Percentiles rank a stretch among this genome's conserved stretches.
Conservation (phyloP, 768 basidiomycete genomes). For the Leccinum uliginosum region DNA sequence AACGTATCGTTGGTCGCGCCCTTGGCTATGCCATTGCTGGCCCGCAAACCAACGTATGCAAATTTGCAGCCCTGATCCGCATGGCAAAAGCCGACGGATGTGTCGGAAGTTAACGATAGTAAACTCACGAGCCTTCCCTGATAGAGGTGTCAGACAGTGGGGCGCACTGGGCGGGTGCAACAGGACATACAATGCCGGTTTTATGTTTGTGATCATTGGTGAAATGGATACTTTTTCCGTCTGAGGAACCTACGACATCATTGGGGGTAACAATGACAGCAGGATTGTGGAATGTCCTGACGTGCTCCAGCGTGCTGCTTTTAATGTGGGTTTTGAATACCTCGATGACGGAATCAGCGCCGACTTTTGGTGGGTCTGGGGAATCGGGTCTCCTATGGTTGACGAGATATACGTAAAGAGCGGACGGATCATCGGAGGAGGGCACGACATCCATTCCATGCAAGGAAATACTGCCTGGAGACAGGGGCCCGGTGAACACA, state of each 20-base stretch:
- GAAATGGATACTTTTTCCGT: conserved; percentile 63
- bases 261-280: conserved; percentile 58
- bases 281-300: conserved; percentile 54
- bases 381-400: conserved; percentile 59
- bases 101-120: conserved; percentile 32
- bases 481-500: conserved; percentile 35
- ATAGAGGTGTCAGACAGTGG: not conserved
- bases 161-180: not conserved
- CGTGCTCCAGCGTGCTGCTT: conserved; percentile 41
- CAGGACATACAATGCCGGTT: conserved; percentile 45
- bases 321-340: conserved; percentile 56
- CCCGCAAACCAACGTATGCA: conserved; percentile 46
- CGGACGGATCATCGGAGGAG: conserved; percentile 41
- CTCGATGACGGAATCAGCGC: conserved; percentile 72
- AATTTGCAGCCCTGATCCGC: conserved; percentile 55
- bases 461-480: conserved; percentile 42
- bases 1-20: conserved; percentile 52
- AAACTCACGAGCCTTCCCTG: conserved; percentile 23
- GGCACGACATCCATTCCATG: conserved; percentile 71
- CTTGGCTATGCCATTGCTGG: conserved; percentile 59
- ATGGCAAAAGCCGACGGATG: conserved; percentile 65
- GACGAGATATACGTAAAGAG: conserved; percentile 63
- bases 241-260: conserved; percentile 61
- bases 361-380: conserved; percentile 37
- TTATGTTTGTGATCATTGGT: conserved; percentile 64